Evolutionary conservation across 2,329 filamentous ascomycete genomes (phyloP).

Genomic region (Diplodia corticola): DNA sequence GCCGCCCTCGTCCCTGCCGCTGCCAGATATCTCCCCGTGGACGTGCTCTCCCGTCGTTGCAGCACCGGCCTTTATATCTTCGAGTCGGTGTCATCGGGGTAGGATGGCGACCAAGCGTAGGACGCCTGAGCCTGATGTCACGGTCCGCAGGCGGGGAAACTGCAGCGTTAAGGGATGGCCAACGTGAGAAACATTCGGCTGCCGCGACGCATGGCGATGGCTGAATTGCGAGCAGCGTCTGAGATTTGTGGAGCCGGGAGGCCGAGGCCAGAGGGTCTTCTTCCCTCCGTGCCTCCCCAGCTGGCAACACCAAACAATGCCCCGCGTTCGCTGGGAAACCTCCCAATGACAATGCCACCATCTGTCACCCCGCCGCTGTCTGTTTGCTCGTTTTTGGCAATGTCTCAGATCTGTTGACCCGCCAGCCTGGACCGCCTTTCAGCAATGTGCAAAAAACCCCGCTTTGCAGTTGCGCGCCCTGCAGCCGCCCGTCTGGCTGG

Average conservation of each 20-base stretch:
- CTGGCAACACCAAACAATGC: neutral
- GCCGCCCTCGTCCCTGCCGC: neutral
- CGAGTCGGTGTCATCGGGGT: neutral
- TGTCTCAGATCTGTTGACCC: neutral
- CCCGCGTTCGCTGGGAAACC: neutral
- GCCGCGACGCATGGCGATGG: neutral
- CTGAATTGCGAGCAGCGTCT: constrained; percentile 7
- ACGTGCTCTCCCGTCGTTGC: neutral
- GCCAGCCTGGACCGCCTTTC: neutral
- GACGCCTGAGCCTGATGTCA: neutral
- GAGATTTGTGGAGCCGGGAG: neutral
- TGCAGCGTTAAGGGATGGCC: neutral
- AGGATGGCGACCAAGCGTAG: neutral
- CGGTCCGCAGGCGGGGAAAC: neutral
- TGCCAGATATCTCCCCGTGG: neutral
- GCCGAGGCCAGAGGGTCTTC: neutral
- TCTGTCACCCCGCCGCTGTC: neutral
- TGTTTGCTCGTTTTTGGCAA: neutral
- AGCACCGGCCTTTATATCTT: neutral
- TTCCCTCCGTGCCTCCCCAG: neutral
- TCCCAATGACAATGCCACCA: neutral
- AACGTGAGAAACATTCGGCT: neutral
- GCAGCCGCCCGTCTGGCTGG: neutral
- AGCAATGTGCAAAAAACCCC: neutral
- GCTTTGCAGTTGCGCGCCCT: neutral